Percentiles rank a stretch among this genome's conserved stretches.
Evolutionary conservation across 78 protist genomes (phyloP).

Genomic region (Dictyostelium citrinum): DNA sequence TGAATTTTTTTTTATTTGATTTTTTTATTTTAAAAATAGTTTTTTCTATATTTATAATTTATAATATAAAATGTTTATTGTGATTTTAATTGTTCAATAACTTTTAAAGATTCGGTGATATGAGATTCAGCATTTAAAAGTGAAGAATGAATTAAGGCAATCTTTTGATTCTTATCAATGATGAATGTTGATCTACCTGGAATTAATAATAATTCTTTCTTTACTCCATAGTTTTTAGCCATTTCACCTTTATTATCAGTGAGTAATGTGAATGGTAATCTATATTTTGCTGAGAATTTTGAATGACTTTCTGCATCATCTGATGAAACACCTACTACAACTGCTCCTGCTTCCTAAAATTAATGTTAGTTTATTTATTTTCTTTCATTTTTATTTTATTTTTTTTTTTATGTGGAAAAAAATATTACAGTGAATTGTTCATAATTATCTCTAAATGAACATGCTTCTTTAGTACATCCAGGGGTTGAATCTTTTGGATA

Average conservation of each 20-base stretch:
- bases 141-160: not conserved
- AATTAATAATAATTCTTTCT: slow-evolving; percentile 5
- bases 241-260: slow-evolving; percentile 23
- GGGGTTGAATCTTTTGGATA: slow-evolving; percentile 69
- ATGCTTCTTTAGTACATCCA: slow-evolving; percentile 69
- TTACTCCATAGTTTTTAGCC: slow-evolving; percentile 38
- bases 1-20: no score
- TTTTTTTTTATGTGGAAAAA: not conserved
- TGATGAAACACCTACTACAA: slow-evolving; percentile 54
- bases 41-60: not conserved
- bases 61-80: slow-evolving; percentile 1
- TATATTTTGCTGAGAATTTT: slow-evolving; percentile 50
- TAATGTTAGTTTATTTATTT: not conserved
- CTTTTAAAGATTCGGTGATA: slow-evolving; percentile 30
- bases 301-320: slow-evolving; percentile 48
- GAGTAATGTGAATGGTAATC: slow-evolving; percentile 61
- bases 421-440: slow-evolving; percentile 26
- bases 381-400: not conserved
- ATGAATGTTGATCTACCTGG: slow-evolving; percentile 74
- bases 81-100: slow-evolving; percentile 25
- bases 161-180: slow-evolving; percentile 62
- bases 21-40: no score
- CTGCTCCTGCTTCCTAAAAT: slow-evolving; percentile 7
- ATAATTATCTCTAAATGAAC: slow-evolving; percentile 68
- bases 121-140: slow-evolving; percentile 47